Percentiles rank a stretch among this genome's conserved stretches.
These are phyloP conservation scores for Scutellaria barbata DNA, from an alignment of 257 asterid species.

Conservation along the genomic window DNA sequence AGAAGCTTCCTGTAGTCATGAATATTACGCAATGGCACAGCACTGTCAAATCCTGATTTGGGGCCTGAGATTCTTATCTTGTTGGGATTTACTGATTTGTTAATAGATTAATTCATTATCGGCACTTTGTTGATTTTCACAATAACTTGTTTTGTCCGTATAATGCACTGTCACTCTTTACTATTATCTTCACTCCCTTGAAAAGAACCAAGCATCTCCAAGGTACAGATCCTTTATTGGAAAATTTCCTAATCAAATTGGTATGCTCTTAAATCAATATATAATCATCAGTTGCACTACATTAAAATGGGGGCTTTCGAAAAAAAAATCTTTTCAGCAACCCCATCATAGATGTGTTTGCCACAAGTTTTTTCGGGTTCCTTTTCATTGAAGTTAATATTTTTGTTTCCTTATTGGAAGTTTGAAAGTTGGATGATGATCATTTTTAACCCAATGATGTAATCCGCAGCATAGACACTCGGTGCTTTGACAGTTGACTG, in stretches of 20 bases:
- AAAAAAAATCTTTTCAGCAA: neutral
- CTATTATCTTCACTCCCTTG: neutral
- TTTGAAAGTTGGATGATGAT: neutral
- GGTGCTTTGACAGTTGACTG: constrained; percentile 4
- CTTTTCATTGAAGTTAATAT: neutral
- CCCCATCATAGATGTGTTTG: neutral
- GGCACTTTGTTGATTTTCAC: neutral
- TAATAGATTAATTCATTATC: neutral
- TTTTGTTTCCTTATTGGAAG: neutral
- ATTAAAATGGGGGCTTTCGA: neutral
- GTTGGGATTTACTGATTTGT: constrained; percentile 6
- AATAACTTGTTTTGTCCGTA: neutral
- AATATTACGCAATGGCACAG: neutral
- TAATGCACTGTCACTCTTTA: constrained; percentile 1
- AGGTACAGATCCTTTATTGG: neutral
- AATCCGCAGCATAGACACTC: neutral
- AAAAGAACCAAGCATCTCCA: neutral
- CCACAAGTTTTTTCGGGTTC: neutral
- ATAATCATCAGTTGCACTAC: neutral
- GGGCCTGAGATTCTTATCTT: neutral
- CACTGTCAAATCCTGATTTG: neutral
- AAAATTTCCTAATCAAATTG: neutral
- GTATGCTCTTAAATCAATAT: neutral
- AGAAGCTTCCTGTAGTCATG: neutral
- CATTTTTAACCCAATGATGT: neutral